Evolutionary conservation across 352 stramenopile species (phyloP).

Genomic region (Pythium chondricola): DNA sequence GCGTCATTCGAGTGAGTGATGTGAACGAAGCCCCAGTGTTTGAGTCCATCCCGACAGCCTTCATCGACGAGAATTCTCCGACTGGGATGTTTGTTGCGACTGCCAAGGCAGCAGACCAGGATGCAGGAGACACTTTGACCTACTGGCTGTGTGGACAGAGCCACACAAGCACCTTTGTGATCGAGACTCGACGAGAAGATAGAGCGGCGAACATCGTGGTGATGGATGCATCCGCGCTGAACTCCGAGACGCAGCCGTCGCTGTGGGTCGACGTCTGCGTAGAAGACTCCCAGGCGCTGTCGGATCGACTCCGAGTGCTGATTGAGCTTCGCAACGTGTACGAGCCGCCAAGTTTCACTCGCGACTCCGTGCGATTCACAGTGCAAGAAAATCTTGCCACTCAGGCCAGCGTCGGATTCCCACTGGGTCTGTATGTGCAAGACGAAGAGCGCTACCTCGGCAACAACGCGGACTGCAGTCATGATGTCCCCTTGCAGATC

Average conservation of each 20-base stretch:
- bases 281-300: slow-evolving; percentile 28
- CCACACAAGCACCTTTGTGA: slow-evolving; percentile 21
- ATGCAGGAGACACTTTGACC: slow-evolving; percentile 25
- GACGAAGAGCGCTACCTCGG: slow-evolving; percentile 20
- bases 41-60: neutral
- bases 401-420: slow-evolving; percentile 2
- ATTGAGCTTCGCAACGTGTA: slow-evolving; percentile 41
- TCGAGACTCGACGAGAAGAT: no score
- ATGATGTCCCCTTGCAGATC: neutral
- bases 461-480: neutral
- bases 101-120: slow-evolving; percentile 28
- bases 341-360: slow-evolving; percentile 35
- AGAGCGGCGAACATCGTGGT: slow-evolving; percentile 31
- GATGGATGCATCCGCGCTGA: slow-evolving; percentile 25
- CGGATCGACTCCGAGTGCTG: slow-evolving; percentile 13
- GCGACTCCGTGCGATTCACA: slow-evolving; percentile 18
- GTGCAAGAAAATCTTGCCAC: slow-evolving; percentile 23
- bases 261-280: slow-evolving; percentile 50
- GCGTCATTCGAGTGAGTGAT: slow-evolving; percentile 20
- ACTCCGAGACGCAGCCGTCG: slow-evolving; percentile 29
- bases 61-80: slow-evolving; percentile 17
- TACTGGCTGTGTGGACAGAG: slow-evolving; percentile 50
- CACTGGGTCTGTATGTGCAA: slow-evolving; percentile 9
- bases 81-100: slow-evolving; percentile 17
- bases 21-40: slow-evolving; percentile 37